Evolutionary conservation across 106 monocot genomes (phyloP), one percentile per base, ranked within the genome.

Genomic region (Xerophyta viscosa): DNA sequence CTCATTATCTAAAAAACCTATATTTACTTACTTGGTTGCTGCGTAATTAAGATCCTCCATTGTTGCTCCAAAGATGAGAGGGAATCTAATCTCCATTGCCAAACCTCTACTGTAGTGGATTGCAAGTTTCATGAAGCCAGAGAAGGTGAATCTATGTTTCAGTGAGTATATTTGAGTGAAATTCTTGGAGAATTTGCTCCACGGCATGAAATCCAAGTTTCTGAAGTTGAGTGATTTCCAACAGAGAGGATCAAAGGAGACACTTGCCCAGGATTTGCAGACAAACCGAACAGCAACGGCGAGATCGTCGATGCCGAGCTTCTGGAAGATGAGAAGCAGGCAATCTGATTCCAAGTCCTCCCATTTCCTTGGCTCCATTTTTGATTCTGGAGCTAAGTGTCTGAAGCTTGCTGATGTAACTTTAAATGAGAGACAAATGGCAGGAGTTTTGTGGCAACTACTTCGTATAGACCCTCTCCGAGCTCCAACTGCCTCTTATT

Each of bases 291-390:
- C 46, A 27, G 37, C 65, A 28, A 66, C n/a, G 19, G 69, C 50
- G n/a, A 68, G 29, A 26, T 82, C 73, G 13, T 69, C 65, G 11
- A 73, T 41, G 52, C 57, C 62, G 14, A 82, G 57, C 6, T 46
- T 46, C 17, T 24, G 31, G 58, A 82, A 77, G 25, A 77, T 77
- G 65, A 62, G 52, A 0, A 49, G 27, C 15, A 77, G 37, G 62
- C 82, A 82, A 50, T 82, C 82, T 8, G 15, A 20, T 2, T 65
- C 66, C 73, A 77, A 68, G 1, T 66, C 77, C 43, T 65, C 61
- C 82, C 82, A 82, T 37, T 31, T 36, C 39, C 71, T 67, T 6
- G 15, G 33, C 27, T 52, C 29, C 52, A 52, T 52, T 52, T n/a
- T n/a, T n/a, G n/a, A n/a, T n/a, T n/a, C n/a, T n/a, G n/a, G n/a